These are phyloP conservation scores for Globisporangium polare DNA, from an alignment of 352 stramenopile genomes.

Conservation along the genomic window DNA sequence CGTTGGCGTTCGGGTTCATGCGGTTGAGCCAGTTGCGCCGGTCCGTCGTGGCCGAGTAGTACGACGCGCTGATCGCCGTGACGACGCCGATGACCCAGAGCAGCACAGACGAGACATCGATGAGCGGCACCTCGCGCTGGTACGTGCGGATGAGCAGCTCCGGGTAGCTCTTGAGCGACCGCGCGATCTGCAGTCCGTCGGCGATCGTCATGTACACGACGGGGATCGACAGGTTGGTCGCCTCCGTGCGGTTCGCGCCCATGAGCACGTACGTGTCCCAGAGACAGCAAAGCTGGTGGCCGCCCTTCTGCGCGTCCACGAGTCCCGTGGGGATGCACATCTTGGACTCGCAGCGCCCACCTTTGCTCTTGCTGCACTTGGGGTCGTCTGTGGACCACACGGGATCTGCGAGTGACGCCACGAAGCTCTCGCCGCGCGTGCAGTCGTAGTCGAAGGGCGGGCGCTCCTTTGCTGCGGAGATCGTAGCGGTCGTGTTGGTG, in stretches of 20 bases:
- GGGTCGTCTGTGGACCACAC: conserved; percentile 48
- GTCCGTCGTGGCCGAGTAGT: conserved; percentile 44
- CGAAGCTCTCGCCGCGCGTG: conserved; percentile 47
- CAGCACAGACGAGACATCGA: conserved; percentile 58
- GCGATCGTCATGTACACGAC: conserved; percentile 70
- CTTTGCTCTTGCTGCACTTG: conserved; percentile 24
- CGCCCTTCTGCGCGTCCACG: conserved; percentile 13
- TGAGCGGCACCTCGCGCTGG: conserved; percentile 36
- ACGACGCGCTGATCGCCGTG: conserved; percentile 56
- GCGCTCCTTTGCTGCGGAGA: conserved; percentile 16
- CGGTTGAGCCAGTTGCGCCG: conserved; percentile 15
- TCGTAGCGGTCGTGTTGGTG: conserved; percentile 20
- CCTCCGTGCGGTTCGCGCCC: conserved; percentile 46
- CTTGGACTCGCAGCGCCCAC: conserved; percentile 31
- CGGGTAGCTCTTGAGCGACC: conserved; percentile 30
- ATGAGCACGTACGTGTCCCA: conserved; percentile 81
- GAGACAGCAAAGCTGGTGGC: conserved; percentile 68
- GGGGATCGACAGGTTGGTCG: conserved; percentile 43
- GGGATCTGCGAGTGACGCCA: conserved; percentile 29
- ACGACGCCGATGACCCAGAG: conserved; percentile 58
- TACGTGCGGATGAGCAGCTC: conserved; percentile 42
- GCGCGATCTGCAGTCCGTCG: conserved; percentile 45
- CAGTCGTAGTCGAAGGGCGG: conserved; percentile 75
- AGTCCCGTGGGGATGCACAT: conserved; percentile 59
- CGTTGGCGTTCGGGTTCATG: conserved; percentile 18